A percentile compares a stretch with the other conserved stretches of the same genome.
phyloP scores from a whole-genome alignment of 2,329 filamentous ascomycete genomes.

The Ophiostoma quercus region DNA sequence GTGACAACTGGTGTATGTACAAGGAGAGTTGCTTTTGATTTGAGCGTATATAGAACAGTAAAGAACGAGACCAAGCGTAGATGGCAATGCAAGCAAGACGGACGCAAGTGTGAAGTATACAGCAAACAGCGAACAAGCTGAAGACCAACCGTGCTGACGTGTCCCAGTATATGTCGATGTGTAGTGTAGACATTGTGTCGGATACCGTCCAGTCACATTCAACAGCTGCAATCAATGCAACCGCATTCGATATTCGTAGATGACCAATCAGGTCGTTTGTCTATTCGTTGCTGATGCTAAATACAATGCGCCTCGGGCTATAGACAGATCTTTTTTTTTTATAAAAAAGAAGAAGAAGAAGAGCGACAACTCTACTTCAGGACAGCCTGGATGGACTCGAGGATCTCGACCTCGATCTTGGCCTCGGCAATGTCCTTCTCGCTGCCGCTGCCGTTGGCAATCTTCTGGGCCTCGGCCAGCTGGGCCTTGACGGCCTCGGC shows the following conservation, averaged over 20 bases:
- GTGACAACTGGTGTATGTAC: not conserved
- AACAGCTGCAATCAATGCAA: not conserved
- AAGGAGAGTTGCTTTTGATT: not conserved
- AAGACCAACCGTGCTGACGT: no score
- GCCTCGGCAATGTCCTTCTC: conserved; percentile 98
- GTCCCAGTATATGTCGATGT: no score
- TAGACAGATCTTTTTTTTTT: not conserved
- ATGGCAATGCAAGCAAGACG: not conserved
- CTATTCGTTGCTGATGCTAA: not conserved
- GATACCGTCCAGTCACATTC: not conserved
- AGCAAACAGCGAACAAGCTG: no score
- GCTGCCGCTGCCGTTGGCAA: conserved; percentile 81
- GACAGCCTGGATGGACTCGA: conserved; percentile 75
- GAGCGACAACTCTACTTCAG: conserved; percentile 58
- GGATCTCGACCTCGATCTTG: conserved; percentile 96
- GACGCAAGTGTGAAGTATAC: not conserved
- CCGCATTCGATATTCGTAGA: not conserved
- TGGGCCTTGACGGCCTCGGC: conserved; percentile 81
- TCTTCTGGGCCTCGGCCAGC: conserved; percentile 93
- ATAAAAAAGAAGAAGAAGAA: no score
- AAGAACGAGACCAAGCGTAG: not conserved
- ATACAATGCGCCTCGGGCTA: not conserved
- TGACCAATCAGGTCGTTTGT: not conserved
- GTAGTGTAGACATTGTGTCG: no score
- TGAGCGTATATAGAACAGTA: conserved; percentile 4